Evolutionary conservation across 257 asterid genomes (phyloP).

Genomic region (Cynanchum wilfordii): DNA sequence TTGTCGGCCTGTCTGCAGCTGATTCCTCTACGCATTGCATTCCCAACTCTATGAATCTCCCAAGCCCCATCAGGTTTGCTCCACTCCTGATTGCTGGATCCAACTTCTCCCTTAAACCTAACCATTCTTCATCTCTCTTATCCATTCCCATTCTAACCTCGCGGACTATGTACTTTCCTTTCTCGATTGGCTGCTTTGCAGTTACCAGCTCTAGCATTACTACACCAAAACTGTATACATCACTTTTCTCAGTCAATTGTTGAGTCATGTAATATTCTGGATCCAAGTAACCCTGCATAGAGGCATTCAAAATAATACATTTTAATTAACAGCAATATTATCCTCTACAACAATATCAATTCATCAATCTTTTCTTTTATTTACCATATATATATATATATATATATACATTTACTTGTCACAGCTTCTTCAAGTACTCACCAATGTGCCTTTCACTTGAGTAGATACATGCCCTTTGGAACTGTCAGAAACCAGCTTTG

Average conservation of each 20-base stretch:
- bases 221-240: slow-evolving; percentile 89
- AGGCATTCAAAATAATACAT: neutral
- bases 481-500: slow-evolving; percentile 74
- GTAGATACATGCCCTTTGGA: slow-evolving; percentile 90
- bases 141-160: slow-evolving; percentile 51
- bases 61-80: slow-evolving; percentile 47
- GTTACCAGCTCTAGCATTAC: slow-evolving; percentile 91
- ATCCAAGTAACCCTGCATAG: slow-evolving; percentile 71
- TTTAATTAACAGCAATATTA: neutral
- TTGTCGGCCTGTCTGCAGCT: slow-evolving; percentile 77
- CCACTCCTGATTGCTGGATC: slow-evolving; percentile 58
- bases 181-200: slow-evolving; percentile 79
- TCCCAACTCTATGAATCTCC: slow-evolving; percentile 64
- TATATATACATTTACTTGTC: no score
- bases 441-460: slow-evolving; percentile 96
- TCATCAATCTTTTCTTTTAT: neutral
- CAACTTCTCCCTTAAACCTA: slow-evolving; percentile 53
- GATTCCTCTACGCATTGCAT: slow-evolving; percentile 89
- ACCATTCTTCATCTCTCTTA: slow-evolving; percentile 51
- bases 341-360: neutral
- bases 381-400: no score
- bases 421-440: slow-evolving; percentile 17
- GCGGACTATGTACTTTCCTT: slow-evolving; percentile 79
- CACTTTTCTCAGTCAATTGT: slow-evolving; percentile 85
- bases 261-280: slow-evolving; percentile 98